Evolutionary conservation across 2,329 filamentous ascomycete genomes (phyloP).

Genomic region (Pseudogymnoascus sp.): DNA sequence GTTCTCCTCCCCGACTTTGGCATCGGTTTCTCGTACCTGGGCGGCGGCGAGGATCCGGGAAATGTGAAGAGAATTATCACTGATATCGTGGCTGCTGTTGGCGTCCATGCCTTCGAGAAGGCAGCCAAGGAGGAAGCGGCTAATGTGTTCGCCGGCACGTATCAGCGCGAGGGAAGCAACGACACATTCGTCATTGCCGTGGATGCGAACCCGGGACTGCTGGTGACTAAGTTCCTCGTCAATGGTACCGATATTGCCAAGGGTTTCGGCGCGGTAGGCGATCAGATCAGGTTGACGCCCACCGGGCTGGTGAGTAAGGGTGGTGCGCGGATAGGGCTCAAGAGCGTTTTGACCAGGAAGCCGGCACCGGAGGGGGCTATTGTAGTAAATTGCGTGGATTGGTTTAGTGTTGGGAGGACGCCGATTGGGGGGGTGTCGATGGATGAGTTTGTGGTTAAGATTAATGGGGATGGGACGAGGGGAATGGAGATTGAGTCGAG

Average conservation of each 20-base stretch:
- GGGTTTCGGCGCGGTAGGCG: neutral
- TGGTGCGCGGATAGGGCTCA: constrained; percentile 12
- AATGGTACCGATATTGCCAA: constrained; percentile 26
- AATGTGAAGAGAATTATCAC: constrained; percentile 16
- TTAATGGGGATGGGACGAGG: constrained; percentile 20
- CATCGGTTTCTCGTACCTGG: constrained; percentile 34
- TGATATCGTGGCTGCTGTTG: constrained; percentile 23
- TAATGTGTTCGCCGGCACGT: constrained; percentile 19
- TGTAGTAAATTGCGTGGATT: constrained; percentile 16
- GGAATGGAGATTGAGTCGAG: neutral
- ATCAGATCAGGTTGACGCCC: constrained; percentile 15
- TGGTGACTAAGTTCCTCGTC: constrained; percentile 25
- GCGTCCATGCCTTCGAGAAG: constrained; percentile 28
- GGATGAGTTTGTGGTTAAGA: constrained; percentile 25
- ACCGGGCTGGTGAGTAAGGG: constrained; percentile 14
- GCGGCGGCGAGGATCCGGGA: constrained; percentile 25
- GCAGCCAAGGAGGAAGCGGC: constrained; percentile 27
- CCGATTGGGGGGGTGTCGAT: constrained; percentile 22
- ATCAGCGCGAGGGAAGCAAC: constrained; percentile 18
- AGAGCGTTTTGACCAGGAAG: constrained; percentile 12
- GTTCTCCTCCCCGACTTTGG: constrained; percentile 37
- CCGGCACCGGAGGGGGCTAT: constrained; percentile 15
- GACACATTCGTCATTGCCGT: constrained; percentile 23
- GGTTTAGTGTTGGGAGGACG: constrained; percentile 18
- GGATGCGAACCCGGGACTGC: constrained; percentile 22